Percentiles rank a stretch among this genome's conserved stretches.
phyloP scores from a whole-genome alignment of 2,329 filamentous ascomycete species.

The Colletotrichum nymphaeae region DNA sequence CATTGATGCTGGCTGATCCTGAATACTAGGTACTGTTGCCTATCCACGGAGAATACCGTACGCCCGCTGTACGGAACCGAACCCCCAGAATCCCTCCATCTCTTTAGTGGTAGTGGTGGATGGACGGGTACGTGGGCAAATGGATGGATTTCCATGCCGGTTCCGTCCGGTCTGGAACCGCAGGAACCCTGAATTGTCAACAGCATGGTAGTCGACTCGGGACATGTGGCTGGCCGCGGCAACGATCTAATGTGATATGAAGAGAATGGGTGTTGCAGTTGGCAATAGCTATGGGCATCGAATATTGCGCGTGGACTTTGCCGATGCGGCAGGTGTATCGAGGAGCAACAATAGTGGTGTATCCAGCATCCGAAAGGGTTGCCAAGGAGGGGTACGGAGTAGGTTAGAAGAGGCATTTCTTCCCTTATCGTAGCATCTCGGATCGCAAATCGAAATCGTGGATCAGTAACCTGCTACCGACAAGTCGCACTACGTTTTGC shows the following conservation, averaged over 20 bases:
- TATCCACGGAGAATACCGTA: constrained; percentile 2
- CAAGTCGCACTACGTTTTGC: constrained; percentile 1
- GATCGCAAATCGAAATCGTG: constrained; percentile 24
- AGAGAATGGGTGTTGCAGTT: background rate
- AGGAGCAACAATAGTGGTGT: constrained; percentile 1
- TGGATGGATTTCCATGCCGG: constrained; percentile 12
- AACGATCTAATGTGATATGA: constrained; percentile 1
- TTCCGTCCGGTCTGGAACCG: constrained; percentile 22
- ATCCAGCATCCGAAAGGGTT: background rate
- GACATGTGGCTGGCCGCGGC: constrained; percentile 1
- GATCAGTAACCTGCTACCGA: constrained; percentile 22
- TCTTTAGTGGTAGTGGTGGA: background rate
- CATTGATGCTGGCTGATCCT: background rate
- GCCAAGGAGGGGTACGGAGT: background rate
- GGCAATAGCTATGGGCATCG: background rate
- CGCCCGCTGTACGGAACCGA: background rate
- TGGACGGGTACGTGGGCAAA: background rate
- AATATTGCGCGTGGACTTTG: background rate
- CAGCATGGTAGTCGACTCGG: background rate
- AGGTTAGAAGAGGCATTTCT: constrained; percentile 21
- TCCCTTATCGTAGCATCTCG: constrained; percentile 20
- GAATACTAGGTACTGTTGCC: background rate
- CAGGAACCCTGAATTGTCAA: constrained; percentile 2
- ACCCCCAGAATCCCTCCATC: background rate
- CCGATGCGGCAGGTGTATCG: background rate